A percentile compares a stretch with the other conserved stretches of the same genome.
Evolutionary conservation across 2,329 filamentous ascomycete species (phyloP).

Genomic region (Ceratocystis huliohia): DNA sequence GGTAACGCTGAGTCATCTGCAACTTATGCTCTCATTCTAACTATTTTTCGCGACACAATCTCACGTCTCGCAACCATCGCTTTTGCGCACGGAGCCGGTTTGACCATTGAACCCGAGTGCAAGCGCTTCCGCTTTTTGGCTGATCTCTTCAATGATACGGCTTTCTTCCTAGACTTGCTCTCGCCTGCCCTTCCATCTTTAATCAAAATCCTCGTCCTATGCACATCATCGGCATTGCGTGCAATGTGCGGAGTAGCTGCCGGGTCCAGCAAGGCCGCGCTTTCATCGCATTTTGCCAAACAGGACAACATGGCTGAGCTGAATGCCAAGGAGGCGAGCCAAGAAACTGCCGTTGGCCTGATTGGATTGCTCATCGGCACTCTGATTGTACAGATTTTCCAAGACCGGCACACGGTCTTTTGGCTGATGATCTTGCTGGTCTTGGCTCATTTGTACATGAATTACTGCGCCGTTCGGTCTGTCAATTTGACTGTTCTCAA

Average conservation of each 20-base stretch:
- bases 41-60: constrained; percentile 68
- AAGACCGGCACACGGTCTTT: constrained; percentile 61
- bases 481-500: constrained; percentile 79
- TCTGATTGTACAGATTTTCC: constrained; percentile 63
- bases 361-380: constrained; percentile 77
- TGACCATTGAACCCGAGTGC: constrained; percentile 76
- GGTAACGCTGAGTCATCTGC: constrained; percentile 68
- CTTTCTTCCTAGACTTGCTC: constrained; percentile 73
- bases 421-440: constrained; percentile 58
- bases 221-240: constrained; percentile 39
- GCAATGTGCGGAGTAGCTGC: constrained; percentile 79
- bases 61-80: constrained; percentile 73
- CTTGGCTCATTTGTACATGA: constrained; percentile 64
- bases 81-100: constrained; percentile 72
- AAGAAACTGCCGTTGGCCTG: constrained; percentile 85
- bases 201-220: constrained; percentile 39
- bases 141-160: constrained; percentile 77
- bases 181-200: constrained; percentile 55
- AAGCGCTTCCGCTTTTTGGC: constrained; percentile 81
- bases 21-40: constrained; percentile 68
- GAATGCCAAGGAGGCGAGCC: constrained; percentile 88
- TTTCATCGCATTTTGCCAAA: constrained; percentile 83
- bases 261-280: constrained; percentile 75
- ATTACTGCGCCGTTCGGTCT: constrained; percentile 71
- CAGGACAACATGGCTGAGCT: constrained; percentile 82